Conservation (phyloP, 2,329 filamentous ascomycete species). For the Podosphaera xanthii region DNA sequence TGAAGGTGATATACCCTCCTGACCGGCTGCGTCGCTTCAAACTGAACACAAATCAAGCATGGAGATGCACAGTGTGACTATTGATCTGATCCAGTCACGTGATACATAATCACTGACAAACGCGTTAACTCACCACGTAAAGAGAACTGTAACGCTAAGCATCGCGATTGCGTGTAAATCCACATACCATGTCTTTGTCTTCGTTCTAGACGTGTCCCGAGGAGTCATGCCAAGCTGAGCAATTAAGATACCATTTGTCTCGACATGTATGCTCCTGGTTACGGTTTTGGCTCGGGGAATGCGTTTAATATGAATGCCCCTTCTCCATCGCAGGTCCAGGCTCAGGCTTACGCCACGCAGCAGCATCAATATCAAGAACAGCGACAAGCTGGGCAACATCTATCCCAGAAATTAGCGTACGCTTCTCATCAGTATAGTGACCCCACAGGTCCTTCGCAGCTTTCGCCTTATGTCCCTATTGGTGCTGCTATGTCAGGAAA, state of each 20-base stretch:
- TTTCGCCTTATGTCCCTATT: slow-evolving; percentile 11
- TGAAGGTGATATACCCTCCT: too few species aligned
- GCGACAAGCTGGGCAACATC: neutral
- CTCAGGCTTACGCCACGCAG: slow-evolving; percentile 9
- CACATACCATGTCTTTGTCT: too few species aligned
- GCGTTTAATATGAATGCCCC: slow-evolving; percentile 7
- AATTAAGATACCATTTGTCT: neutral
- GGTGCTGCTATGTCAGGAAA: slow-evolving; percentile 3
- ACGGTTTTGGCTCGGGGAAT: slow-evolving; percentile 8
- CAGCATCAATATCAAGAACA: slow-evolving; percentile 28
- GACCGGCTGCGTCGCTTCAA: too few species aligned
- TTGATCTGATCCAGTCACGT: too few species aligned
- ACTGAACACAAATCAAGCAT: too few species aligned
- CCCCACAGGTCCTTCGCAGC: slow-evolving; percentile 8
- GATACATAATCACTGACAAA: too few species aligned
- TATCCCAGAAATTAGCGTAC: slow-evolving; percentile 31
- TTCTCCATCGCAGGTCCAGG: slow-evolving; percentile 7
- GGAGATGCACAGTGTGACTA: too few species aligned
- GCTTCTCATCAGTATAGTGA: slow-evolving; percentile 19
- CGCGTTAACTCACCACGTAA: too few species aligned
- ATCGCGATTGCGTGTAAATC: too few species aligned
- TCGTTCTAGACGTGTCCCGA: too few species aligned
- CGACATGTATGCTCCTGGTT: slow-evolving; percentile 12
- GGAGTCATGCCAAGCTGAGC: too few species aligned
- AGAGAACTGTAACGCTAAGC: too few species aligned